Base-by-base conservation (phyloP, 768 basidiomycete genomes). In the Kwoniella europaea region DNA sequence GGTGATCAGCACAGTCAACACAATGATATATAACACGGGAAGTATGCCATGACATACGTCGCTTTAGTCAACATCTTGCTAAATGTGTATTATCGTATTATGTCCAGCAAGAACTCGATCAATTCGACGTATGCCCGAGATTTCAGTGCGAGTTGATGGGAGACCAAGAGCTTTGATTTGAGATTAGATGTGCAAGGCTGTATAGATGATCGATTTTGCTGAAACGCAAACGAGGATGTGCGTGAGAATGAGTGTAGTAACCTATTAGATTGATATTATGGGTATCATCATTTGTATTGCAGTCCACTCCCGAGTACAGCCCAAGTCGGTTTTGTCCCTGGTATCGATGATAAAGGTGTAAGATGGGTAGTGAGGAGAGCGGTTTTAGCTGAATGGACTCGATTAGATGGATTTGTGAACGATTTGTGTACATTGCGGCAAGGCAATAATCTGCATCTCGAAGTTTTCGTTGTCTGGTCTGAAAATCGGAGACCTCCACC, bases 51-150 rank as follows among this genome's bases (percentile, higher is more conserved):
- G 22, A 74, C 77, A 22, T 68, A 79, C 78, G 78, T 74, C n/a
- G 78, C 78, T 68, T 79, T 79, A 65, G 74, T 74, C 64, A 79
- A 71, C 78, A 79, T 79, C 16, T n/a, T 73, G 72, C 4, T n/a
- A 22, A 1, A 2, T 42, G 4, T 50, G 46, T 50, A 50, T 18
- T 50, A 50, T 18, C 35, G 35, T 35, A 1, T 35, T 35, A 35
- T 35, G 6, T 35, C 35, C 35, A 35, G 0, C 35, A 35, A 7
- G 35, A 35, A 35, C 7, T 35, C 35, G 5, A 6, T 7, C 6
- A 35, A 5, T 35, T 35, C 35, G 35, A 35, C 0, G 35, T 35
- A 35, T 35, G 35, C 7, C 35, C 7, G 4, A 9, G 35, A 35
- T 35, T 9, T 35, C 35, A 35, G 35, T 35, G 6, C 35, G 6